Percentiles rank a stretch among this genome's conserved stretches.
phyloP scores from a whole-genome alignment of 352 stramenopile genomes.

The Aphanomyces stellatus region DNA sequence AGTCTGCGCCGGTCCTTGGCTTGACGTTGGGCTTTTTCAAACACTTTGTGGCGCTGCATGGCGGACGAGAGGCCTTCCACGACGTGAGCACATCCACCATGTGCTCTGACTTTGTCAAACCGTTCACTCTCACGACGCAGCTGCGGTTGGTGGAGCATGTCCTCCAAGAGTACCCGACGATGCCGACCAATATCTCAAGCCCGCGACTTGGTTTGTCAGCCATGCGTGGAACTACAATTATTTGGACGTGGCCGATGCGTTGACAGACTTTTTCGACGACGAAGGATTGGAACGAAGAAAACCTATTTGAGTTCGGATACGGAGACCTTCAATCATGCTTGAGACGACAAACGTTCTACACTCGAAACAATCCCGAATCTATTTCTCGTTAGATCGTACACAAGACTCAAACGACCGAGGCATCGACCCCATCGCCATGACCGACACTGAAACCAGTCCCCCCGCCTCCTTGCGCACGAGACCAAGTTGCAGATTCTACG shows the following conservation, averaged over 20 bases:
- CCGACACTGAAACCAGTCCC: too few relatives aligned
- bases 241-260: not conserved
- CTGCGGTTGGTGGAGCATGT: constrained; percentile 8
- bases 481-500: too few relatives aligned
- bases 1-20: too few relatives aligned
- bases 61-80: not conserved
- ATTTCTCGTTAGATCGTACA: too few relatives aligned
- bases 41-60: not conserved
- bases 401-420: too few relatives aligned
- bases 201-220: not conserved
- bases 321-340: too few relatives aligned
- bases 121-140: not conserved
- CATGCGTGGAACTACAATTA: not conserved
- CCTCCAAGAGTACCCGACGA: not conserved
- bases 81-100: not conserved
- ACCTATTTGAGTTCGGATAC: too few relatives aligned
- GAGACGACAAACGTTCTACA: too few relatives aligned
- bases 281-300: too few relatives aligned
- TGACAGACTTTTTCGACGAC: not conserved
- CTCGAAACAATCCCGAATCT: too few relatives aligned
- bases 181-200: not conserved
- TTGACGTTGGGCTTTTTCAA: not conserved
- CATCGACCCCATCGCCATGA: too few relatives aligned
- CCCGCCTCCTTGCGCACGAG: too few relatives aligned
- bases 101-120: not conserved